Base-by-base conservation (phyloP, 164 flowering plant species). In the Saururus chinensis region DNA sequence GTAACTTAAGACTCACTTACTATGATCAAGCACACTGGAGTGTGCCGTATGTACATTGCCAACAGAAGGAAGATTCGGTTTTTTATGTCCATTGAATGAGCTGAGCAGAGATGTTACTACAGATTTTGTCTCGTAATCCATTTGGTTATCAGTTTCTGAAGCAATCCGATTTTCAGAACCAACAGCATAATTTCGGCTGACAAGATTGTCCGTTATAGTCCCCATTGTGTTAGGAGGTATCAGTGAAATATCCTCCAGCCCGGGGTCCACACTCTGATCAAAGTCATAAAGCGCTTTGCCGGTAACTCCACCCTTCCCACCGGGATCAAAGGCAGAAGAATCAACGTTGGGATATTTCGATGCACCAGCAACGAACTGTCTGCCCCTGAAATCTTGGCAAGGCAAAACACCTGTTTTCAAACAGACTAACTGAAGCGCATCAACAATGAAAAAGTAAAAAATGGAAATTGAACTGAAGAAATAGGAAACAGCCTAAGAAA, bases 291-390 rank as follows among this genome's bases (percentile, higher is more conserved):
- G 17, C 58, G 19, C 22, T 19, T 41, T 41, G 37, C 42, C 56
- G 65, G 41, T 37, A 40, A 24, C 16, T 5, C 16, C 30, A 14
- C 26, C 23, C 30, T 4, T 55, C 21, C 35, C 41, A 19, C 40
- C 19, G 21, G 37, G 62, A 59, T 4, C 40, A n/a, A 53, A 9
- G 40, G 57, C 49, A 23, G 16, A 56, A 19, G 20, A 11, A 40
- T 9, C 22, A 19, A 42, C 40, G n/a, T 49, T 68, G 40, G 68
- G 76, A 5, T 75, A 60, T 60, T 65, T 86, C 40, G 77, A 68
- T 55, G 73, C 76, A 23, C 87, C 79, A 71, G 75, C 80, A 52
- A 86, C 35, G 11, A 61, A 35, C n/a, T 96, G 82, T 66, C 85
- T 80, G 9, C 95, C 92, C 59, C 70, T 75, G 37, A 83, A 59